These are phyloP conservation scores for Neocucurbitaria cava DNA, from an alignment of 2,329 filamentous ascomycete genomes.

Conservation along the genomic window DNA sequence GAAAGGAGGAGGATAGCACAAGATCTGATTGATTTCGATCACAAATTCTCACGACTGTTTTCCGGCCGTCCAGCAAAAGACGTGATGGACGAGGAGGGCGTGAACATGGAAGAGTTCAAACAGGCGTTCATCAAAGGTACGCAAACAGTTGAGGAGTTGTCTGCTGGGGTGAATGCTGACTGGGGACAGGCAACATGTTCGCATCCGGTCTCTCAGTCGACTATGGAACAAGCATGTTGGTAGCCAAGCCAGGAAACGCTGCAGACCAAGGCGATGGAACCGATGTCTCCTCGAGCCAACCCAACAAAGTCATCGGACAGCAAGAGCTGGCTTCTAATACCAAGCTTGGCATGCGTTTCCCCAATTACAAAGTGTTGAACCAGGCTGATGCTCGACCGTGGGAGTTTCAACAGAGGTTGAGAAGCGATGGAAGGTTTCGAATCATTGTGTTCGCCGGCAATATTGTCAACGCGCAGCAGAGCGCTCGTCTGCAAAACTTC, in stretches of 20 bases:
- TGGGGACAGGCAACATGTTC: constrained; percentile 60
- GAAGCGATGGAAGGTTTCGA: constrained; percentile 65
- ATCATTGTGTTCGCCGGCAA: constrained; percentile 69
- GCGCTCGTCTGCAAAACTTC: constrained; percentile 55
- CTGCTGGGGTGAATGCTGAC: background rate
- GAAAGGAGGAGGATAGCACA: constrained; percentile 67
- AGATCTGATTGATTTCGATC: constrained; percentile 67
- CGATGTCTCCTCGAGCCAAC: constrained; percentile 43
- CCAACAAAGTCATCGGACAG: constrained; percentile 40
- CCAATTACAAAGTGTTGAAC: constrained; percentile 65
- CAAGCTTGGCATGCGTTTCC: constrained; percentile 64
- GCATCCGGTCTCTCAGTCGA: constrained; percentile 65
- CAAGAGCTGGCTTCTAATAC: constrained; percentile 55
- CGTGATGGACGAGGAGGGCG: constrained; percentile 65
- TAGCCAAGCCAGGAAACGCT: constrained; percentile 59
- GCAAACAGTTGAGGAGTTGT: background rate
- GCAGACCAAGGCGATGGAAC: constrained; percentile 57
- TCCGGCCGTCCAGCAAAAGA: constrained; percentile 62
- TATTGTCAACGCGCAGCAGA: constrained; percentile 55
- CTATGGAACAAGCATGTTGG: constrained; percentile 63
- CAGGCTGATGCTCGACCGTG: constrained; percentile 64
- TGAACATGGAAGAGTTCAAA: constrained; percentile 70
- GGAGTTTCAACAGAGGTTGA: constrained; percentile 65
- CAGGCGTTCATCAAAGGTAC: constrained; percentile 61
- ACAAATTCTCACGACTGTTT: constrained; percentile 57